phyloP scores from a whole-genome alignment of 2,329 filamentous ascomycete species.

The Epichloe festucae region DNA sequence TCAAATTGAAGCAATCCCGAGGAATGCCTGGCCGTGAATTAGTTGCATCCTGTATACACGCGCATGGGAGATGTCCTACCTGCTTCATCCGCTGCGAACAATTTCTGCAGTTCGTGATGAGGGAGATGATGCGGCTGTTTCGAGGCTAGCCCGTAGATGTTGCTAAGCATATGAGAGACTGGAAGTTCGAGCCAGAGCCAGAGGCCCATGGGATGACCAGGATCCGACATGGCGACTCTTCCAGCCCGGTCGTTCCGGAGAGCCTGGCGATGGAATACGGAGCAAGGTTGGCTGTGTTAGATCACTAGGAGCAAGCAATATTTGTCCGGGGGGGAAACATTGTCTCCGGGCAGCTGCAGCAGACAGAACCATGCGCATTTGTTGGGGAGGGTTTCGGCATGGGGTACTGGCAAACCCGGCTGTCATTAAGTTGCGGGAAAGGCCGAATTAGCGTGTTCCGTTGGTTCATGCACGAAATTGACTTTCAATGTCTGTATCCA shows the following conservation, averaged over 20 bases:
- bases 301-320: no score
- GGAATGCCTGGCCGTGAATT: slow-evolving; percentile 39
- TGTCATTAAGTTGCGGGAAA: not conserved
- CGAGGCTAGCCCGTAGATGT: slow-evolving; percentile 26
- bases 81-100: slow-evolving; percentile 30
- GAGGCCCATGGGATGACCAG: slow-evolving; percentile 50
- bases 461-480: not conserved
- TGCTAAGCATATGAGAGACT: slow-evolving; percentile 45
- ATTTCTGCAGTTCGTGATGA: slow-evolving; percentile 35
- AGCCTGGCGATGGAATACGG: not conserved
- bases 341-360: no score
- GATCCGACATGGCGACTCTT: slow-evolving; percentile 31
- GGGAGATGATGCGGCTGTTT: slow-evolving; percentile 29
- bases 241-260: not conserved
- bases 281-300: no score
- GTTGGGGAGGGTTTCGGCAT: no score
- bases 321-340: no score
- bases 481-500: not conserved
- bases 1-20: slow-evolving; percentile 69
- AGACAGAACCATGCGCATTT: no score
- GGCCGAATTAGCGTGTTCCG: not conserved
- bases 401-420: no score
- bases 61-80: slow-evolving; percentile 8
- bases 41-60: not conserved
- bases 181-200: slow-evolving; percentile 65